Conservation (phyloP, 331 rosid genomes). For the Quercus lobata region DNA sequence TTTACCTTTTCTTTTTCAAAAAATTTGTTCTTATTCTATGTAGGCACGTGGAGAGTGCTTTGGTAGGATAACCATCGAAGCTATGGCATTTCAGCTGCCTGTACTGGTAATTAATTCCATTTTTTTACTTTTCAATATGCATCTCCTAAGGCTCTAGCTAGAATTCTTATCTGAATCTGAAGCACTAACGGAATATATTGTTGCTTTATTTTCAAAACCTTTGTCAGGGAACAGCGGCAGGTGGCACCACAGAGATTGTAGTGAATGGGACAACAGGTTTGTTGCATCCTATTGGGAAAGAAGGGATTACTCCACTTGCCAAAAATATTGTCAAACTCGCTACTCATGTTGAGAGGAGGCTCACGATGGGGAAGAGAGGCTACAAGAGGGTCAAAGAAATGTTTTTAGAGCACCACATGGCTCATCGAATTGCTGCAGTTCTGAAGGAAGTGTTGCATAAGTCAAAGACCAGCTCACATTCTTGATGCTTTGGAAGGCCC, state of each 20-base stretch:
- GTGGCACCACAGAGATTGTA: constrained; percentile 91
- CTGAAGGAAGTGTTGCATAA: constrained; percentile 67
- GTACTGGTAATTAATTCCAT: constrained; percentile 56
- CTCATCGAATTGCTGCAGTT: constrained; percentile 71
- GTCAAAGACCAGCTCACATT: constrained; percentile 36
- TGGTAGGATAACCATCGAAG: constrained; percentile 97
- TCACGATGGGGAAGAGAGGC: constrained; percentile 85
- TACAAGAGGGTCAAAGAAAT: constrained; percentile 71
- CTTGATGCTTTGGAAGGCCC: background rate
- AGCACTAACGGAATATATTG: background rate
- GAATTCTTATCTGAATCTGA: background rate
- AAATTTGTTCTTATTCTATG: background rate
- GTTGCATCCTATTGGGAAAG: constrained; percentile 80
- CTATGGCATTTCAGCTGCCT: constrained; percentile 95
- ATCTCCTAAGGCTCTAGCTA: background rate
- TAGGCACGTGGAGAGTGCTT: constrained; percentile 92
- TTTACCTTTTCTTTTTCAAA: background rate
- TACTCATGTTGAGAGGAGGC: constrained; percentile 82
- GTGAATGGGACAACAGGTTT: constrained; percentile 77
- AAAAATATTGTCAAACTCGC: constrained; percentile 78
- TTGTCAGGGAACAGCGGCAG: constrained; percentile 87
- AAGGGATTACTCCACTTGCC: constrained; percentile 64
- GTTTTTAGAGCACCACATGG: constrained; percentile 84
- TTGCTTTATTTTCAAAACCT: background rate
- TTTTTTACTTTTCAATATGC: background rate